phyloP scores from a whole-genome alignment of 495 filamentous ascomycete genomes.

The Penicillium mononematosum region DNA sequence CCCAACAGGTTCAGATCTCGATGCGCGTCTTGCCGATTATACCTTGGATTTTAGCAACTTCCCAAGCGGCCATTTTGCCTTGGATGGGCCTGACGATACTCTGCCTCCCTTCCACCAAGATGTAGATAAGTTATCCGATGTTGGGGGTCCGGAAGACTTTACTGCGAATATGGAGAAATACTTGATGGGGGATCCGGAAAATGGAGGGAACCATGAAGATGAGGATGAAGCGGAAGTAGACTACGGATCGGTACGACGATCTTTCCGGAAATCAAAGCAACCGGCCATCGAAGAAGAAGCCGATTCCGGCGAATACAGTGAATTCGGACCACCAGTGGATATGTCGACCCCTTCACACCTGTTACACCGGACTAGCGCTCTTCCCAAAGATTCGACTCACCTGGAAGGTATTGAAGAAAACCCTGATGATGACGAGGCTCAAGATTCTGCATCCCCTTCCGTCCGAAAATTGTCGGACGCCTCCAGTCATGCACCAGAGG shows the following conservation, averaged over 20 bases:
- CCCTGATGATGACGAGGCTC: conserved; percentile 29
- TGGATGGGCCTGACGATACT: conserved; percentile 33
- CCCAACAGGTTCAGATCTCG: conserved; percentile 34
- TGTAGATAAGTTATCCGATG: conserved; percentile 40
- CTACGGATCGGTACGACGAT: conserved; percentile 16
- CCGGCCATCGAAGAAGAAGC: conserved; percentile 38
- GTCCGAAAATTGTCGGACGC: conserved; percentile 28
- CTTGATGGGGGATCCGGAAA: conserved; percentile 38
- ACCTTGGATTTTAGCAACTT: conserved; percentile 48
- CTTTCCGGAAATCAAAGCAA: conserved; percentile 25
- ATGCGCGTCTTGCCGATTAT: conserved; percentile 47
- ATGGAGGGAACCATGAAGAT: conserved; percentile 15
- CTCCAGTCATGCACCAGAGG: conserved; percentile 17
- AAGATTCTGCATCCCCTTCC: conserved; percentile 31
- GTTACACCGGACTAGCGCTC: conserved; percentile 30
- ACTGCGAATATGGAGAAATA: conserved; percentile 52
- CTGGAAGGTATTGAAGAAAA: conserved; percentile 46
- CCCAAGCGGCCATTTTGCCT: conserved; percentile 34
- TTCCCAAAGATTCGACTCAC: conserved; percentile 38
- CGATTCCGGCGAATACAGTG: conserved; percentile 43
- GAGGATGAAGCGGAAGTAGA: conserved; percentile 20
- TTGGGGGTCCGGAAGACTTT: conserved; percentile 54
- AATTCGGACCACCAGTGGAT: conserved; percentile 47
- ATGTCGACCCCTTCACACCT: conserved; percentile 51
- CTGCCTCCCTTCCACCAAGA: conserved; percentile 26